Evolutionary conservation across 2,329 filamentous ascomycete genomes (phyloP).

Genomic region (Verticillium zaregamsianum): DNA sequence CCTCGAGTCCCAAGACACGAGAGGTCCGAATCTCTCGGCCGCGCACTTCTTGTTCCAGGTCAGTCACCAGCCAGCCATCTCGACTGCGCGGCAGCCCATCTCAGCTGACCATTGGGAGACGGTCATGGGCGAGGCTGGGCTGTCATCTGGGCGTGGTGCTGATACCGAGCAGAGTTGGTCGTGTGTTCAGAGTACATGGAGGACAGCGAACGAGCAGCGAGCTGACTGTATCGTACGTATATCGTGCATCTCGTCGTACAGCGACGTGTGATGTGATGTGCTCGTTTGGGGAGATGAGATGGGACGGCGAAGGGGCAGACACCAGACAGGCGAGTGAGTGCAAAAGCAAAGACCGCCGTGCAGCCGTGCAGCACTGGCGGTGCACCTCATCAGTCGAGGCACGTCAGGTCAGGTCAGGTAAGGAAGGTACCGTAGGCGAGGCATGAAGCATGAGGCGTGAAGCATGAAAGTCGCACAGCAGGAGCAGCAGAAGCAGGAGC

Average conservation of each 20-base stretch:
- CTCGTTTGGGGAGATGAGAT: not conserved
- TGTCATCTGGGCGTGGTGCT: not conserved
- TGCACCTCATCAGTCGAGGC: not conserved
- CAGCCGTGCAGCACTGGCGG: conserved; percentile 9
- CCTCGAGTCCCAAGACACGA: not conserved
- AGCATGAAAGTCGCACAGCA: conserved; percentile 11
- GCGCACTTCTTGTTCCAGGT: not conserved
- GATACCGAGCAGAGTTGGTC: not conserved
- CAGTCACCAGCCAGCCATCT: not conserved
- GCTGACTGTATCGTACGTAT: not conserved
- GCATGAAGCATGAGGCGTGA: conserved; percentile 7
- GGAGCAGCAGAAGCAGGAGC: not conserved
- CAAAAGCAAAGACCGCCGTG: conserved; percentile 2
- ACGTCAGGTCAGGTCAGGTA: not conserved
- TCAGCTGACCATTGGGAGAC: not conserved
- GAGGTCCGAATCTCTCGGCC: not conserved
- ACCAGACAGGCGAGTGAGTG: not conserved
- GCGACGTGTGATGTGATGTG: not conserved
- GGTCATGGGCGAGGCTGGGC: not conserved
- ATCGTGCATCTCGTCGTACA: not conserved
- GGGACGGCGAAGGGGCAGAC: not conserved
- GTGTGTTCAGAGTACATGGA: not conserved
- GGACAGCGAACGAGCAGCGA: not conserved
- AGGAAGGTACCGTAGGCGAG: conserved; percentile 1
- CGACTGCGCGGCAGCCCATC: not conserved